A percentile compares a stretch with the other conserved stretches of the same genome.
Conservation (phyloP, 2,329 filamentous ascomycete species). For the Alternaria consortialis region DNA sequence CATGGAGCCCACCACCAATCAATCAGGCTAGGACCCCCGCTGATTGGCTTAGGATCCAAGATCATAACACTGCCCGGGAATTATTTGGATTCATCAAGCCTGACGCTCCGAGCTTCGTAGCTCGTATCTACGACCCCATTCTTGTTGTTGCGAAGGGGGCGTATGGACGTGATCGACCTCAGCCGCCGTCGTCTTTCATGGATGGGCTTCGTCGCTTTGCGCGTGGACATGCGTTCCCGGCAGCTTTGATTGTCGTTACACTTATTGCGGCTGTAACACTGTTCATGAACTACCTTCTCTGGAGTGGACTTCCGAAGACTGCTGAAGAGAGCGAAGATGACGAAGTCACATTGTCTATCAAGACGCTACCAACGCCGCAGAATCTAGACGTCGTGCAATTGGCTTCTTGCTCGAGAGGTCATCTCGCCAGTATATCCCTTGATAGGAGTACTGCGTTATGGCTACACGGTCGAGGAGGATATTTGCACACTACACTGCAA, state of each 20-base stretch:
- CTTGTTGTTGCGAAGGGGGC: slow-evolving; percentile 76
- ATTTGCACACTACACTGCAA: slow-evolving; percentile 41
- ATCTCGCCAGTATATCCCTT: slow-evolving; percentile 74
- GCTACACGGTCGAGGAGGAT: slow-evolving; percentile 49
- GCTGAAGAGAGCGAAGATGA: slow-evolving; percentile 59
- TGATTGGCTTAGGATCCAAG: slow-evolving; percentile 79
- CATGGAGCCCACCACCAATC: slow-evolving; percentile 63
- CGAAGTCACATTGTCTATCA: slow-evolving; percentile 65
- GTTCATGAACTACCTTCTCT: slow-evolving; percentile 77
- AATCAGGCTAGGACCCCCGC: slow-evolving; percentile 79
- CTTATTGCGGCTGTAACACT: slow-evolving; percentile 71
- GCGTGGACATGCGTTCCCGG: slow-evolving; percentile 74
- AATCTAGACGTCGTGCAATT: slow-evolving; percentile 74
- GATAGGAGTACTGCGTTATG: slow-evolving; percentile 75
- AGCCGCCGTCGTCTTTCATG: slow-evolving; percentile 60
- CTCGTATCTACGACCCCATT: slow-evolving; percentile 77
- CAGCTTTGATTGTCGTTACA: slow-evolving; percentile 70
- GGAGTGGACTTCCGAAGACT: slow-evolving; percentile 64
- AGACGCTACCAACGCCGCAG: slow-evolving; percentile 70
- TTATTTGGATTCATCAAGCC: slow-evolving; percentile 81
- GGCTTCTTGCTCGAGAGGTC: slow-evolving; percentile 68
- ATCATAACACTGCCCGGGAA: slow-evolving; percentile 79
- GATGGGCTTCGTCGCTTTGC: slow-evolving; percentile 59
- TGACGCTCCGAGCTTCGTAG: slow-evolving; percentile 73
- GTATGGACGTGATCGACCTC: slow-evolving; percentile 66